These are phyloP conservation scores for Urostyla sp. DNA, from an alignment of 73 alveolate genomes.

Conservation along the genomic window DNA sequence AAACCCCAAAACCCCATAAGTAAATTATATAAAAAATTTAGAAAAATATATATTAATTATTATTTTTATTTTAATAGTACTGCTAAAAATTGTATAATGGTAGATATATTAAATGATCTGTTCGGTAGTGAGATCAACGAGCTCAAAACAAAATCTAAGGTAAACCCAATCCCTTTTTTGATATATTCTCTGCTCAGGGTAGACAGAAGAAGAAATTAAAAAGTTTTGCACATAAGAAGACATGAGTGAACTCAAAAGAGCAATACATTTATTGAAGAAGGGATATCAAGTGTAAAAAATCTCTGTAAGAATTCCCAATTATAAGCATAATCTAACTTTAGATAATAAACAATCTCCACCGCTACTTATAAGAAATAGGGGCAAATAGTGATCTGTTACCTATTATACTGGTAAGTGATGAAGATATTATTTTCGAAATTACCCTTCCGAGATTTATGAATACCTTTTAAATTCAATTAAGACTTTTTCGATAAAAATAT, in stretches of 20 bases:
- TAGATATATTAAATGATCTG: slow-evolving; percentile 22
- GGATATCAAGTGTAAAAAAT: slow-evolving; percentile 38
- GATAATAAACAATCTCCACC: slow-evolving; percentile 31
- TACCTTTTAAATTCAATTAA: not conserved
- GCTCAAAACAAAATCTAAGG: slow-evolving; percentile 34
- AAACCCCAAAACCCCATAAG: slow-evolving; percentile 44
- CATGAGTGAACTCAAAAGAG: slow-evolving; percentile 35
- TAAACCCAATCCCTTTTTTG: not conserved
- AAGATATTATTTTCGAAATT: not conserved
- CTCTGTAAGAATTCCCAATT: slow-evolving; percentile 2
- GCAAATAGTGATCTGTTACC: slow-evolving; percentile 13
- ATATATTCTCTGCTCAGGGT: not conserved
- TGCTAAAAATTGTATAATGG: not conserved
- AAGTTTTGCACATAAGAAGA: slow-evolving; percentile 43
- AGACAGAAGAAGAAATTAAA: slow-evolving; percentile 51
- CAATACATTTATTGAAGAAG: slow-evolving; percentile 35
- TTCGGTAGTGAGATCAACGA: slow-evolving; percentile 31
- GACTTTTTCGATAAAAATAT: not conserved
- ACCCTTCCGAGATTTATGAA: not conserved
- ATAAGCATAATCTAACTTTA: not conserved
- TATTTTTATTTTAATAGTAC: slow-evolving; percentile 3
- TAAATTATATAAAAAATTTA: not conserved
- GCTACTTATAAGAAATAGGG: slow-evolving; percentile 24
- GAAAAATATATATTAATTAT: not conserved
- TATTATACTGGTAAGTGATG: slow-evolving; percentile 15